Percentiles rank a stretch among this genome's conserved stretches.
These are phyloP conservation scores for Fusarium torulosum DNA, from an alignment of 2,329 filamentous ascomycete genomes.

Conservation along the genomic window DNA sequence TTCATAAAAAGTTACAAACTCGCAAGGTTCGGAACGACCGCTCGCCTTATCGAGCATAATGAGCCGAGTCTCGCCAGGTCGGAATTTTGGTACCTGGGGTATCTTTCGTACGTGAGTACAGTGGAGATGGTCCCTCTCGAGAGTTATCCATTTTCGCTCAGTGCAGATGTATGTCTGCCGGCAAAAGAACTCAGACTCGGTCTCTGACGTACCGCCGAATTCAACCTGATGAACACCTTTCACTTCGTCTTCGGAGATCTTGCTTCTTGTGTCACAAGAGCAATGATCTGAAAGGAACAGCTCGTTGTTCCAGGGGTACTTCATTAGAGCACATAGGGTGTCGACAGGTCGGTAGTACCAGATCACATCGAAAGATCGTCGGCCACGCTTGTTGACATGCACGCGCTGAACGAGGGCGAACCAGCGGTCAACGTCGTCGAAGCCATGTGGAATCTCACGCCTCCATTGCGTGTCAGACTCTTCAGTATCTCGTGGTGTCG, in stretches of 20 bases:
- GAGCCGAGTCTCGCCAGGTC: conserved; percentile 72
- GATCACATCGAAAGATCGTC: conserved; percentile 69
- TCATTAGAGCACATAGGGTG: conserved; percentile 75
- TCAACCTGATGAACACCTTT: conserved; percentile 68
- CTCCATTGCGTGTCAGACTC: conserved; percentile 69
- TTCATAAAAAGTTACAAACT: conserved; percentile 60
- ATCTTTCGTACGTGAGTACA: conserved; percentile 59
- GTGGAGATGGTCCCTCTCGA: conserved; percentile 65
- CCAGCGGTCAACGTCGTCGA: conserved; percentile 68
- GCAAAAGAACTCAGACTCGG: conserved; percentile 71
- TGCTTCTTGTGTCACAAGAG: conserved; percentile 67
- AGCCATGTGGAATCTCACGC: conserved; percentile 58
- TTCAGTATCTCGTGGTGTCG: conserved; percentile 58
- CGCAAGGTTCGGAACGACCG: conserved; percentile 68
- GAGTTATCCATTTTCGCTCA: conserved; percentile 71
- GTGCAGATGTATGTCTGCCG: conserved; percentile 75
- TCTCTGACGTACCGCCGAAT: conserved; percentile 65
- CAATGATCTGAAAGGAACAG: conserved; percentile 83
- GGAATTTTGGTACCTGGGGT: conserved; percentile 52
- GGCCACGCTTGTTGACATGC: conserved; percentile 52
- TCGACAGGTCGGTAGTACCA: conserved; percentile 81
- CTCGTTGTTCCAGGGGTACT: conserved; percentile 79
- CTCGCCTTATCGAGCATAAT: conserved; percentile 49
- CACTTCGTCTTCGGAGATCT: conserved; percentile 68
- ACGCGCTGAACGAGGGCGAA: conserved; percentile 76